Percentiles rank a stretch among this genome's conserved stretches.
These are phyloP conservation scores for Tricholoma hemisulphureum DNA, from an alignment of 768 basidiomycete species.

Conservation along the genomic window DNA sequence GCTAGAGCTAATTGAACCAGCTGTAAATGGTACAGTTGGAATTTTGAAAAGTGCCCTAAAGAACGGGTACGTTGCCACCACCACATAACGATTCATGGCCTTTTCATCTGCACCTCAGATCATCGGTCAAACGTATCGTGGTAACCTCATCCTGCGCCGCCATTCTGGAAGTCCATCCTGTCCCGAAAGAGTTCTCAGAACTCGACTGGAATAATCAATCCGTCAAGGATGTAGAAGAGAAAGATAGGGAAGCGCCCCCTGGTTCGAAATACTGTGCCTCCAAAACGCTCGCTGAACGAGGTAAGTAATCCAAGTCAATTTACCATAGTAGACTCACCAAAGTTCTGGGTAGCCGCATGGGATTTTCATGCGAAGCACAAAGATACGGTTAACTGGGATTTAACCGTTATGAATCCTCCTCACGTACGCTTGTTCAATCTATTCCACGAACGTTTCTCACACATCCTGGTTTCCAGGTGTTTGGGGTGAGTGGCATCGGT, in stretches of 20 bases:
- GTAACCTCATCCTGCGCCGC: constrained; percentile 64
- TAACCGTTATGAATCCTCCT: constrained; percentile 55
- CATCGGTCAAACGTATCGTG: constrained; percentile 62
- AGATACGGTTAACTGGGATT: constrained; percentile 44
- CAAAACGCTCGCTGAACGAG: constrained; percentile 65
- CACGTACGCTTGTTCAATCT: constrained; percentile 32
- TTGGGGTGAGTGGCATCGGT: too few relatives aligned
- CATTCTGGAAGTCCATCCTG: constrained; percentile 30
- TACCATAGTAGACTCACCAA: not conserved
- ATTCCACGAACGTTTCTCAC: not conserved
- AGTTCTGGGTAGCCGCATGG: constrained; percentile 36
- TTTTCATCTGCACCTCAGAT: constrained; percentile 25
- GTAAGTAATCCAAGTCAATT: constrained; percentile 25
- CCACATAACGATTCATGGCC: not conserved
- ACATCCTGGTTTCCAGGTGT: constrained; percentile 20
- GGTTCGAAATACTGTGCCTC: constrained; percentile 55
- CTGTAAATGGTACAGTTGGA: constrained; percentile 66
- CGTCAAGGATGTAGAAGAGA: constrained; percentile 42
- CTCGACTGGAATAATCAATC: constrained; percentile 60
- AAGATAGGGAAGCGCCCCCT: constrained; percentile 43
- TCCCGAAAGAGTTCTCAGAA: constrained; percentile 41
- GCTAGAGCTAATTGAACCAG: constrained; percentile 64
- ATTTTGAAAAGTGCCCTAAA: constrained; percentile 60
- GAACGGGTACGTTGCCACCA: constrained; percentile 37
- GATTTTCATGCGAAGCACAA: constrained; percentile 45